Base-by-base conservation (phyloP, 352 stramenopile species). In the Pythium rhizo-oryzae region DNA sequence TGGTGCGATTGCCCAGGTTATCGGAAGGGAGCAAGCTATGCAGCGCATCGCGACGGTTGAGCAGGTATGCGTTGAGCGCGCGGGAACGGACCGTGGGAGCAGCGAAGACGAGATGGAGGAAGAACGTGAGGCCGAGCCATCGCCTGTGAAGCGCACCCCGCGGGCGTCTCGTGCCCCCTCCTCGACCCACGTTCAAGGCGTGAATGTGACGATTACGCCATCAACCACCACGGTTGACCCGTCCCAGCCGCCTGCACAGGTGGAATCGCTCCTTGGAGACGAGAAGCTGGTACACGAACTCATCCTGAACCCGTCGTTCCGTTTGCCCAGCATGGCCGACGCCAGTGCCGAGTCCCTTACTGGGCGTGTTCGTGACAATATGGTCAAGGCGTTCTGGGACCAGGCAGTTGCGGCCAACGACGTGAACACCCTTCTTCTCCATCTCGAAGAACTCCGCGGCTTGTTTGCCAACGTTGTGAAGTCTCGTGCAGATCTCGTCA, bases 311-410 rank as follows among this genome's bases (percentile, higher is more conserved):
- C 85, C 85, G 0, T 60, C 75, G 24, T 91, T 89, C 46, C 74
- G 82, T 25, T 63, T 92, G 1, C 64, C 70, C 2, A 58, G 28
- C 13, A 41, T 44, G 21, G 30, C 25, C 2, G 23, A 60, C 12
- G 9, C 25, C 41, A 69, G 49, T 30, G 11, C 59, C 1, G 72
- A 71, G 0, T 74, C 76, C 2, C 62, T 90, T 49, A 70, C 72
- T 19, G 67, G 76, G 13, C 72, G 80, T 21, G 72, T 92, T 5
- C 80, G 74, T 9, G 58, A 74, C 44, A 75, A 78, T 6, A 93
- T 92, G 82, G 72, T 76, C 1, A 75, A 80, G 51, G 85, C 82
- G 1, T 94, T 91, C 43, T 94, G 85, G 85, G 84, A 91, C 50
- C 81, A 83, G 11, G 69, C 90, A 0, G 67, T 81, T 0, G 69